These are phyloP conservation scores for Pseudopediastrum boryanum DNA, from an alignment of 139 green algal genomes.

Conservation along the genomic window DNA sequence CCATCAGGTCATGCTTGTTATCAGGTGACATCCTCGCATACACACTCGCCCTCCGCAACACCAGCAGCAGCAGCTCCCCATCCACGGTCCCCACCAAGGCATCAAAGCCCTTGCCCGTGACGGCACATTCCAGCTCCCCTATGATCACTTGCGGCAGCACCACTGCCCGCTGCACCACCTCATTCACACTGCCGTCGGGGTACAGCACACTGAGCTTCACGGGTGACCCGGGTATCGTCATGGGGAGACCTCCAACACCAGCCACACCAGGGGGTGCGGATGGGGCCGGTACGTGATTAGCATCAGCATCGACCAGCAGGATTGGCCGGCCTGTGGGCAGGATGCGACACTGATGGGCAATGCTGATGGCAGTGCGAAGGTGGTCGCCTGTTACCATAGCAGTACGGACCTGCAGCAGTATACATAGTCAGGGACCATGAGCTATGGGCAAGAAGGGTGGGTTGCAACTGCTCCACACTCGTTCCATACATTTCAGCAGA, in stretches of 20 bases:
- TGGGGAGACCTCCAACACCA: not conserved
- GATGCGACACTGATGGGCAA: slow-evolving; percentile 59
- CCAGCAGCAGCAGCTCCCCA: slow-evolving; percentile 34
- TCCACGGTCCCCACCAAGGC: not conserved
- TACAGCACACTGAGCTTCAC: slow-evolving; percentile 46
- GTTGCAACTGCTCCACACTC: too few relatives aligned
- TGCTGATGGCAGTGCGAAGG: slow-evolving; percentile 52
- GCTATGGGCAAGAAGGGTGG: too few relatives aligned
- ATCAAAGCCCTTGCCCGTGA: slow-evolving; percentile 72
- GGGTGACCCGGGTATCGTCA: not conserved
- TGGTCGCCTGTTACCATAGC: slow-evolving; percentile 57
- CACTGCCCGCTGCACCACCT: not conserved
- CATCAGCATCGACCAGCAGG: slow-evolving; percentile 45
- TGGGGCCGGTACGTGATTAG: too few relatives aligned
- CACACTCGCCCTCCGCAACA: slow-evolving; percentile 48
- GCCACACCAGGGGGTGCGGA: not conserved
- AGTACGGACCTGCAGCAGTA: slow-evolving; percentile 14
- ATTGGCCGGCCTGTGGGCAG: slow-evolving; percentile 39
- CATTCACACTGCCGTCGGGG: slow-evolving; percentile 43
- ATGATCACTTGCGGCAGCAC: slow-evolving; percentile 35
- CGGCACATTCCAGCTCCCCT: slow-evolving; percentile 54
- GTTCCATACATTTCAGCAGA: too few relatives aligned
- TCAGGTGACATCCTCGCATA: slow-evolving; percentile 58
- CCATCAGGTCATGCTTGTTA: slow-evolving; percentile 62
- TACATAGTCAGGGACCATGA: too few relatives aligned